Conservation (phyloP, 768 basidiomycete species). For the Terana coerulea region DNA sequence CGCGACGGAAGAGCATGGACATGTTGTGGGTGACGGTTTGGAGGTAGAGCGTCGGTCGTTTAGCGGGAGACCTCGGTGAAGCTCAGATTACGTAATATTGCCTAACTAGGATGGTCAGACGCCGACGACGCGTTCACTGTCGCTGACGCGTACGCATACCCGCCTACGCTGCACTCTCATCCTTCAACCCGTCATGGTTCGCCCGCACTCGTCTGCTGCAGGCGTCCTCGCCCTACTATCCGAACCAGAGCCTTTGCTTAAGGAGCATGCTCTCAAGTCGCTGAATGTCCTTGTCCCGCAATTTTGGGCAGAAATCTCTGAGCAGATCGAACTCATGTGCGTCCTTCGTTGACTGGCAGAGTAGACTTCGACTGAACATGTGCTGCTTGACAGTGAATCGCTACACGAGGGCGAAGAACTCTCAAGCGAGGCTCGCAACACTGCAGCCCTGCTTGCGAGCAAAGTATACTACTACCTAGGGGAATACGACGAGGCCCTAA, state of each 20-base stretch:
- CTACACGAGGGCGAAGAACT: slow-evolving; percentile 84
- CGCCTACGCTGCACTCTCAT: neutral
- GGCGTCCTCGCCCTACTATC: slow-evolving; percentile 89
- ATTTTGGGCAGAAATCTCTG: slow-evolving; percentile 99
- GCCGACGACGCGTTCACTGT: slow-evolving; percentile 16
- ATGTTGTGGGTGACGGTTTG: slow-evolving; percentile 17
- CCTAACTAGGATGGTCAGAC: neutral
- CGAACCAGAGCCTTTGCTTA: slow-evolving; percentile 84
- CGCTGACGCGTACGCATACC: slow-evolving; percentile 16
- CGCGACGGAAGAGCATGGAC: slow-evolving; percentile 44
- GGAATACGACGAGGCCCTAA: slow-evolving; percentile 92
- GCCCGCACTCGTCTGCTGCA: slow-evolving; percentile 76
- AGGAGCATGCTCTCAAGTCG: slow-evolving; percentile 85
- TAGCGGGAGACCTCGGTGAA: slow-evolving; percentile 14
- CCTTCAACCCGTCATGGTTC: slow-evolving; percentile 55
- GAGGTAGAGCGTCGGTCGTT: slow-evolving; percentile 2
- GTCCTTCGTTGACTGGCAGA: slow-evolving; percentile 26
- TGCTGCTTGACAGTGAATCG: slow-evolving; percentile 59
- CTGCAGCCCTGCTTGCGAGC: slow-evolving; percentile 90
- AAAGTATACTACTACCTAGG: slow-evolving; percentile 98
- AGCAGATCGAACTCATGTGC: slow-evolving; percentile 86
- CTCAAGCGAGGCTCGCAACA: slow-evolving; percentile 66
- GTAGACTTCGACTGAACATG: slow-evolving; percentile 3
- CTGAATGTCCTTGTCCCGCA: slow-evolving; percentile 83
- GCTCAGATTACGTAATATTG: slow-evolving; percentile 14